Conservation (phyloP, 768 basidiomycete genomes). For the Mycena rebaudengoi region DNA sequence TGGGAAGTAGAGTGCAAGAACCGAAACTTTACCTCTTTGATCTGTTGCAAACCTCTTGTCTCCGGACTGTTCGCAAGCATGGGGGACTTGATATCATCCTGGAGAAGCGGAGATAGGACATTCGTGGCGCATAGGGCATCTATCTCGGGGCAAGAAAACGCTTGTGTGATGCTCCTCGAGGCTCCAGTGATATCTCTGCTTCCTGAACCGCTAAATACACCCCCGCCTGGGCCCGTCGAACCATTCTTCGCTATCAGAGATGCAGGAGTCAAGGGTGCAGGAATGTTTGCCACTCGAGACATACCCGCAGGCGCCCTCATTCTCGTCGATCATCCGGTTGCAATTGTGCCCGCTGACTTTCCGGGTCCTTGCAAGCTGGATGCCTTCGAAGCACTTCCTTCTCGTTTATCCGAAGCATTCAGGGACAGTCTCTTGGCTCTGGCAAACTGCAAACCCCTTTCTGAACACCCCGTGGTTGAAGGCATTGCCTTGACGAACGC, state of each 20-base stretch:
- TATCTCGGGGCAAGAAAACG: too few relatives aligned
- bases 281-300: constrained; percentile 36
- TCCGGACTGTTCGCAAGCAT: too few relatives aligned
- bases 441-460: constrained; percentile 36
- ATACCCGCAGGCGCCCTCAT: constrained; percentile 28
- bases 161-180: constrained; percentile 24
- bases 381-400: constrained; percentile 33
- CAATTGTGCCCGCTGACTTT: constrained; percentile 32
- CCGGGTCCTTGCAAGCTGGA: constrained; percentile 22
- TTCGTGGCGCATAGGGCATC: too few relatives aligned
- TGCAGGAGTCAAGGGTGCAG: constrained; percentile 34
- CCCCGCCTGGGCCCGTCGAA: not conserved
- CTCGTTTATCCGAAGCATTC: constrained; percentile 25
- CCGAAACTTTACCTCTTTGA: too few relatives aligned
- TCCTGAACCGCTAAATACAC: not conserved
- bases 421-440: constrained; percentile 32
- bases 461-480: constrained; percentile 48
- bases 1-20: too few relatives aligned
- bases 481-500: constrained; percentile 56
- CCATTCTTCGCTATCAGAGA: constrained; percentile 15
- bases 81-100: not conserved
- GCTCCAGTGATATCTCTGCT: constrained; percentile 15
- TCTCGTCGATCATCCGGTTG: constrained; percentile 36
- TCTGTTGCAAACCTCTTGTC: too few relatives aligned
- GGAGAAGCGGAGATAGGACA: too few relatives aligned